Percentiles rank a stretch among this genome's conserved stretches.
Conservation (phyloP, 176 grass and related monocot genomes). For the Pontederia crassipes region DNA sequence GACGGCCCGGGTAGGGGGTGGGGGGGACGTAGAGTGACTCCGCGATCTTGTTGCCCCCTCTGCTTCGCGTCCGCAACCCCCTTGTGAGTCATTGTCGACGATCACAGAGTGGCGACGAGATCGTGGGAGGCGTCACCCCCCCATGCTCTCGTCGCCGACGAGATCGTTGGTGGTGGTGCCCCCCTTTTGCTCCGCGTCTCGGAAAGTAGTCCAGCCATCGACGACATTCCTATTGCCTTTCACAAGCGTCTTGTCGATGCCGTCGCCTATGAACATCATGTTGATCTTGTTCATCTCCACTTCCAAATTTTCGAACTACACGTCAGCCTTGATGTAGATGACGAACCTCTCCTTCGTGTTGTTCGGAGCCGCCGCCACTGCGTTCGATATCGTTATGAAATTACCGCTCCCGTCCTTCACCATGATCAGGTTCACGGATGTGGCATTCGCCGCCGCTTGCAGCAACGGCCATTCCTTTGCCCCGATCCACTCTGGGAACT, state of each 20-base stretch:
- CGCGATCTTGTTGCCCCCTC: no score
- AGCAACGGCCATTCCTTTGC: conserved; percentile 37
- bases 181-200: no score
- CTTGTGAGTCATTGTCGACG: no score
- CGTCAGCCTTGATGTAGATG: neutral
- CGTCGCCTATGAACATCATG: neutral
- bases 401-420: conserved; percentile 85
- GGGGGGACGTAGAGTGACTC: no score
- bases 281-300: neutral
- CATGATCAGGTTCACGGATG: conserved; percentile 36
- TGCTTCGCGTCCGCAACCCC: no score
- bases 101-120: no score
- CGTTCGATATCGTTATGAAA: conserved; percentile 60
- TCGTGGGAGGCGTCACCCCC: no score
- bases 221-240: neutral
- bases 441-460: neutral
- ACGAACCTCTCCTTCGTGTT: neutral
- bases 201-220: no score
- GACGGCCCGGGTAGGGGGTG: no score
- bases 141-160: no score
- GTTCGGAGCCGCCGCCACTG: conserved; percentile 54
- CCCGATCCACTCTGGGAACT: conserved; percentile 60
- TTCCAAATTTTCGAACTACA: neutral
- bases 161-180: no score
- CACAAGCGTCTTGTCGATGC: neutral